Evolutionary conservation across 2,329 filamentous ascomycete species (phyloP), one percentile per base, ranked within the genome.

Genomic region (Lachnellula occidentalis): DNA sequence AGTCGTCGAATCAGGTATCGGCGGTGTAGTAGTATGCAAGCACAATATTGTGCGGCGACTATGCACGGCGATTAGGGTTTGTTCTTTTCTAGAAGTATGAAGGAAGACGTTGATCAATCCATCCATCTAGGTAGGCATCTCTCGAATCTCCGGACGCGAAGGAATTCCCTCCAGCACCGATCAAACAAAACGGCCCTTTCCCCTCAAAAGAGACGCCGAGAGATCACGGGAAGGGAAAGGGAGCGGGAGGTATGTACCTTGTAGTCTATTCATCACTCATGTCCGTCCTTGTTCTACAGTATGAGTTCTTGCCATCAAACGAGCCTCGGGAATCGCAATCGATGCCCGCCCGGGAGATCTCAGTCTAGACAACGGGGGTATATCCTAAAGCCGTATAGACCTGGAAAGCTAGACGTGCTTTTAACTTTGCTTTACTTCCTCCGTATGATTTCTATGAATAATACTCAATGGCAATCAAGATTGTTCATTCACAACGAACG

Each of bases 1-100:
- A 4, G 45, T 31, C 37, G 37, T 57, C 57, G 57, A 62, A 62
- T 61, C 58, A 62, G 57, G 19, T 19, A 21, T 2, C 5, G 19
- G 19, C 55, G 53, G 57, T 57, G 60, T 51, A 45, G 19, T 17
- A 17, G 19, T 19, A 3, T 19, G 4, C 11, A 8, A 11, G 6
- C 37, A 19, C 37, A 41, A n/a, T 19, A 41, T 22, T 22, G 41
- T 4, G 19, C 6, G 41, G 41, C 41, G 41, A 43, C 41, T 43
- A 43, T 43, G 41, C 41, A 43, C 41, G 19, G 34, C 42, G 34
- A 39, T 31, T 24, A 24, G 24, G 7, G 24, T 24, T 24, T 6
- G n/a, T n/a, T n/a, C n/a, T n/a, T n/a, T n/a, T n/a, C n/a, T n/a
- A n/a, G n/a, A n/a, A n/a, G n/a, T 34, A 27, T 17, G 14, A 27